Conservation (phyloP, 805 yeast species). For the Sungouiozyma ichnusensis region DNA sequence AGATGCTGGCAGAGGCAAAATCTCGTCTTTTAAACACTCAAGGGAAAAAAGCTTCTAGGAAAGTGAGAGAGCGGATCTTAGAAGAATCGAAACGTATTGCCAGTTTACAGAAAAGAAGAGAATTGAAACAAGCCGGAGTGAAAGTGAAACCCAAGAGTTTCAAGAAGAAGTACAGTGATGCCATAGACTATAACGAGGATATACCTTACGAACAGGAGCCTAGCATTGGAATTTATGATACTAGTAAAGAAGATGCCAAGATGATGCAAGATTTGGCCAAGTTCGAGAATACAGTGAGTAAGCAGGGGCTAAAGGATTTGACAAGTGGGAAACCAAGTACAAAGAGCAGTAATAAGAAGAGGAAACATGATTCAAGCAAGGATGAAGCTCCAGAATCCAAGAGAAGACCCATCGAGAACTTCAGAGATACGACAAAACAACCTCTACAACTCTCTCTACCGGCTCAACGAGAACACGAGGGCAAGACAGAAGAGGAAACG, state of each 20-base stretch:
- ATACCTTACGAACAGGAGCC: constrained; percentile 71
- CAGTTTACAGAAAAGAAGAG: constrained; percentile 66
- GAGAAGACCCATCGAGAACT: neutral
- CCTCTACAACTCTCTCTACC: neutral
- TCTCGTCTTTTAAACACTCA: constrained; percentile 86
- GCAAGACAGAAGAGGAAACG: too few relatives aligned
- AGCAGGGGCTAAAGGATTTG: constrained; percentile 35
- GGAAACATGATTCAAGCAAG: constrained; percentile 18
- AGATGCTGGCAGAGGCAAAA: constrained; percentile 89
- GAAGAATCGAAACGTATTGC: constrained; percentile 72
- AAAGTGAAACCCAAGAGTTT: constrained; percentile 39
- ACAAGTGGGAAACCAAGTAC: constrained; percentile 21
- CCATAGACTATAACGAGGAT: constrained; percentile 75
- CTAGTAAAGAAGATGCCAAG: constrained; percentile 41
- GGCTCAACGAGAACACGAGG: neutral
- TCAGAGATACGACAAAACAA: neutral
- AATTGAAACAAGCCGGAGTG: constrained; percentile 70
- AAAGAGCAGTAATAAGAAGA: constrained; percentile 25
- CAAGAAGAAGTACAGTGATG: constrained; percentile 45
- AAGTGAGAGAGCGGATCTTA: constrained; percentile 72
- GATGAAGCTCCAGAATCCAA: neutral
- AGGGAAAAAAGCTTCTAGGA: constrained; percentile 89
- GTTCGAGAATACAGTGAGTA: constrained; percentile 37
- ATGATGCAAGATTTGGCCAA: constrained; percentile 31
- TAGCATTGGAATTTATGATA: constrained; percentile 57